phyloP scores from a whole-genome alignment of 768 basidiomycete species.

The Trametes maxima region DNA sequence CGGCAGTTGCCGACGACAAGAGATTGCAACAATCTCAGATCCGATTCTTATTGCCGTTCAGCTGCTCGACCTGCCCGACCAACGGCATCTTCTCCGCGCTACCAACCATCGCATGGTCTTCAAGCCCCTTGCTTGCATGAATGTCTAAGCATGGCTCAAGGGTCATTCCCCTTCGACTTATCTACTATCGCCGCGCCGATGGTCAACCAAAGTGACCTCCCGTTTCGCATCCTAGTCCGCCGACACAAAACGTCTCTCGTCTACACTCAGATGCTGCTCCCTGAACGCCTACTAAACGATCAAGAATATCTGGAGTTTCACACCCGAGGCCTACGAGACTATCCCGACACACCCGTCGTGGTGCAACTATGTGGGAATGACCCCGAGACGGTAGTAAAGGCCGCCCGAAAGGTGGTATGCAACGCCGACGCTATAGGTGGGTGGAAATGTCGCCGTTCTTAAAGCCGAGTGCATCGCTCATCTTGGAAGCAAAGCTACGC shows the following conservation, averaged over 20 bases:
- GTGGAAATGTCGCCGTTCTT: conserved; percentile 6
- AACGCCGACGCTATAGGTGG: conserved; percentile 74
- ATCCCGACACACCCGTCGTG: conserved; percentile 51
- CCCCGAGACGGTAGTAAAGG: conserved; percentile 58
- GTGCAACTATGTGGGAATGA: conserved; percentile 78
- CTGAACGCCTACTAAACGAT: conserved; percentile 63
- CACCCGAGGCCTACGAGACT: conserved; percentile 53
- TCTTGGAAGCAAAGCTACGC: conserved; percentile 15
- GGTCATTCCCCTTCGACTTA: not conserved
- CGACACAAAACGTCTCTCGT: conserved; percentile 65
- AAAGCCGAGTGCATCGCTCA: not conserved
- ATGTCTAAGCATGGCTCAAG: no score
- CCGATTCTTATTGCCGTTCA: no score
- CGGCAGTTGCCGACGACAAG: no score
- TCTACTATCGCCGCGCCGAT: conserved; percentile 66
- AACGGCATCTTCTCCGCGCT: no score
- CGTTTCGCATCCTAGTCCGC: conserved; percentile 65
- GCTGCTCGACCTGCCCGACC: no score
- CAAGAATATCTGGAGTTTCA: conserved; percentile 66
- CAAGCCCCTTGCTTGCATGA: no score
- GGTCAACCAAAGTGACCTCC: conserved; percentile 80
- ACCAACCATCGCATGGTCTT: no score
- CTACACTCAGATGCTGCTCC: conserved; percentile 79
- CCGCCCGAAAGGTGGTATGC: conserved; percentile 58
- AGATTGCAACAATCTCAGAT: no score